Conservation (phyloP, 352 stramenopile genomes). For the Hyaloperonospora arabidopsidis region DNA sequence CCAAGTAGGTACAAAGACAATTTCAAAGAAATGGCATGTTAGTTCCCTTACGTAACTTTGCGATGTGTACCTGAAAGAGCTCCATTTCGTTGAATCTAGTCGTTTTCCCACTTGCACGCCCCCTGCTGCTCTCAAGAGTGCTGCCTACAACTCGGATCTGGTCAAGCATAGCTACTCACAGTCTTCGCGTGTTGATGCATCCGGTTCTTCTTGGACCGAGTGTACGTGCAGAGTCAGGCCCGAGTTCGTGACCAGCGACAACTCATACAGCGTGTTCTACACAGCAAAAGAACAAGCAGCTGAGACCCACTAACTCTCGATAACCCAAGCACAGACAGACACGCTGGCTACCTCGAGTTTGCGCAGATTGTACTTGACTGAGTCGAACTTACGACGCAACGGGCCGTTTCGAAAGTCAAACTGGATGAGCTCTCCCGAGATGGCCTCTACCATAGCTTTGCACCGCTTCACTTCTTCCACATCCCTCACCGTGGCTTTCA, state of each 20-base stretch:
- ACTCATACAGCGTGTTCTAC: constrained; percentile 92
- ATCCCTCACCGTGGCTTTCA: constrained; percentile 84
- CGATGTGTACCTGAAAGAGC: too few relatives aligned
- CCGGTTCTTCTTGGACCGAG: constrained; percentile 30
- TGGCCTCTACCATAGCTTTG: constrained; percentile 76
- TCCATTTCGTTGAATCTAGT: too few relatives aligned
- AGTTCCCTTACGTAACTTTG: too few relatives aligned
- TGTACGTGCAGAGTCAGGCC: constrained; percentile 45
- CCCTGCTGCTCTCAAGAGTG: too few relatives aligned
- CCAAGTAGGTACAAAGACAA: too few relatives aligned
- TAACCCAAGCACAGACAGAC: neutral
- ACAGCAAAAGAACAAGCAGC: neutral
- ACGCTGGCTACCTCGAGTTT: constrained; percentile 71
- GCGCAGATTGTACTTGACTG: constrained; percentile 92
- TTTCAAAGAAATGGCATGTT: too few relatives aligned
- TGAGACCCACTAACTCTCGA: neutral
- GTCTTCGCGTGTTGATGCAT: constrained; percentile 10
- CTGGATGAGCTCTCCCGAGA: constrained; percentile 86
- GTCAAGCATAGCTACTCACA: constrained; percentile 13
- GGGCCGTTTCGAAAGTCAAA: constrained; percentile 93
- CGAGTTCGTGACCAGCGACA: constrained; percentile 75
- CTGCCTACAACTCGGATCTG: too few relatives aligned
- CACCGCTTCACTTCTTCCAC: constrained; percentile 71
- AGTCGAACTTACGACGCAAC: constrained; percentile 90
- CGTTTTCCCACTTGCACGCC: too few relatives aligned